These are phyloP conservation scores for Bertia moriformis DNA, from an alignment of 2,329 filamentous ascomycete species.

Conservation along the genomic window DNA sequence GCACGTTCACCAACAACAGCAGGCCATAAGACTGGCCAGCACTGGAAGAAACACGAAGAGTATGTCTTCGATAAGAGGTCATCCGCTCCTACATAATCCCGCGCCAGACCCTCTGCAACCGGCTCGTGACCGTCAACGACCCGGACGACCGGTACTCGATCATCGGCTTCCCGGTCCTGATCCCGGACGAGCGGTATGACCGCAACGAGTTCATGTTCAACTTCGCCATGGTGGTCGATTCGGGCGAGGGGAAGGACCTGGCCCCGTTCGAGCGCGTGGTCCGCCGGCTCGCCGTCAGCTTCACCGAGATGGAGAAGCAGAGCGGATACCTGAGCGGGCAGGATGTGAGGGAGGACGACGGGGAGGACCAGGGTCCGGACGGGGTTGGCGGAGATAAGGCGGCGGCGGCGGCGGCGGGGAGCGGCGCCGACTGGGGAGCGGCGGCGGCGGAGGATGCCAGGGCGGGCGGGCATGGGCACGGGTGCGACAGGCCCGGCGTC, in stretches of 20 bases:
- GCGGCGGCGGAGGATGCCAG: background rate
- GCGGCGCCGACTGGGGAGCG: too few species aligned
- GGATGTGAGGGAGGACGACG: constrained; percentile 14
- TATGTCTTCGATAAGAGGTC: constrained; percentile 47
- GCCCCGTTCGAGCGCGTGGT: constrained; percentile 74
- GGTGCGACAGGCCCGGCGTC: constrained; percentile 12
- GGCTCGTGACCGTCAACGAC: constrained; percentile 68
- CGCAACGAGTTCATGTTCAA: constrained; percentile 98
- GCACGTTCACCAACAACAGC: constrained; percentile 1
- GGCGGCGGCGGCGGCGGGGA: constrained; percentile 7
- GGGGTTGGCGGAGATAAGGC: constrained; percentile 7
- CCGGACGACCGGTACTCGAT: constrained; percentile 58
- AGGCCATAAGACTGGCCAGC: constrained; percentile 1
- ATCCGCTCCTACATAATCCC: constrained; percentile 90
- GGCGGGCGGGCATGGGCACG: background rate
- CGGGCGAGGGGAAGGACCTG: constrained; percentile 50
- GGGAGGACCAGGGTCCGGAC: too few species aligned
- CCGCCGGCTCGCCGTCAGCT: constrained; percentile 67
- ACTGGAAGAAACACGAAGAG: constrained; percentile 7
- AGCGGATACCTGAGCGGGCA: constrained; percentile 65
- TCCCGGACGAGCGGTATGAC: constrained; percentile 67
- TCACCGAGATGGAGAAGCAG: constrained; percentile 84
- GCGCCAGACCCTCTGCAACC: constrained; percentile 86
- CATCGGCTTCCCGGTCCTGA: constrained; percentile 77
- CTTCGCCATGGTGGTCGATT: constrained; percentile 71